These are phyloP conservation scores for Glycine latifolia DNA, from an alignment of 306 rosid genomes.

Conservation along the genomic window DNA sequence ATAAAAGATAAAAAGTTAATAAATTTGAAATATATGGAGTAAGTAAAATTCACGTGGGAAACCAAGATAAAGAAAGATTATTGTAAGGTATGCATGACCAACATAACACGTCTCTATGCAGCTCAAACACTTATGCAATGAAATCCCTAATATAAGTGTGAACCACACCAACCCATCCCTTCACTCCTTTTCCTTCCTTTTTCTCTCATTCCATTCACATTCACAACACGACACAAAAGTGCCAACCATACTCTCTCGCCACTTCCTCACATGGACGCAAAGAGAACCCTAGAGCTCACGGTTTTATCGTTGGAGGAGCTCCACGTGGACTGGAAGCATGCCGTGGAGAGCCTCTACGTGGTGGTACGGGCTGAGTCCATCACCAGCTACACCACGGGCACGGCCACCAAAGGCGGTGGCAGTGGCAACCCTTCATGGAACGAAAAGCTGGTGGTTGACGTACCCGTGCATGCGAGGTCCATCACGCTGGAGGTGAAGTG, in stretches of 20 bases:
- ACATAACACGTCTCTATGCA: too few relatives aligned
- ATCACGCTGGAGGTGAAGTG: slow-evolving; percentile 60
- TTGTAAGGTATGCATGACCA: too few relatives aligned
- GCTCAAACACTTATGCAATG: too few relatives aligned
- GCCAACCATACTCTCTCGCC: neutral
- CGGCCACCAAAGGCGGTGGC: slow-evolving; percentile 27
- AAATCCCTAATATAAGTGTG: neutral
- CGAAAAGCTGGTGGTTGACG: slow-evolving; percentile 50
- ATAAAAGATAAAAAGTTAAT: too few relatives aligned
- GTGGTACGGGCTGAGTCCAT: slow-evolving; percentile 51
- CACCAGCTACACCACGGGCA: slow-evolving; percentile 41
- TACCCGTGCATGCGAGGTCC: slow-evolving; percentile 51
- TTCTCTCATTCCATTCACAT: neutral
- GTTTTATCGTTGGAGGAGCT: slow-evolving; percentile 58
- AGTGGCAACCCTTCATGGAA: slow-evolving; percentile 53
- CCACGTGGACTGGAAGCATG: slow-evolving; percentile 43
- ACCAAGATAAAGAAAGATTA: too few relatives aligned
- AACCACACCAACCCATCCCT: neutral
- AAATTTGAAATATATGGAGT: too few relatives aligned
- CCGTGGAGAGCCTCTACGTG: slow-evolving; percentile 51
- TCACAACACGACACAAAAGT: neutral
- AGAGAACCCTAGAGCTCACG: slow-evolving; percentile 55
- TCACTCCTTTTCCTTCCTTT: too few relatives aligned
- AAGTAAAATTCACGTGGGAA: too few relatives aligned
- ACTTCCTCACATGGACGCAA: neutral